Evolutionary conservation across 1,284 basidiomycete species (phyloP).

Genomic region (Ceratobasidium theobromae): DNA sequence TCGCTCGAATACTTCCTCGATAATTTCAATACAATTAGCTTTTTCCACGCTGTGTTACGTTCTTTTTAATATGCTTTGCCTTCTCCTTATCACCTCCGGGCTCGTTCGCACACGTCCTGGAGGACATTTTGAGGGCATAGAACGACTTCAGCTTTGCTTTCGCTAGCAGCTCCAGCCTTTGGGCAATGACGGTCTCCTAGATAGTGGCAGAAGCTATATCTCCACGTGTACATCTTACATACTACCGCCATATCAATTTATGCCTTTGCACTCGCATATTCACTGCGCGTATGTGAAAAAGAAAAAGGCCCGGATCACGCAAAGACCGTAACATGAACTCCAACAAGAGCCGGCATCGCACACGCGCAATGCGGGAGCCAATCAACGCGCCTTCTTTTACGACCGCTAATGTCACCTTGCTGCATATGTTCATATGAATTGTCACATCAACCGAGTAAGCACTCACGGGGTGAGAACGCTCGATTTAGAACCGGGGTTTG

Average conservation of each 20-base stretch:
- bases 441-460: not conserved
- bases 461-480: not conserved
- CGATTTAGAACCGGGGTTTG: too few relatives aligned
- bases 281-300: not conserved
- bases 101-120: constrained; percentile 21
- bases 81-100: constrained; percentile 26
- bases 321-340: too few relatives aligned
- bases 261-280: not conserved
- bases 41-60: not conserved
- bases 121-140: constrained; percentile 41
- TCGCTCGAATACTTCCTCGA: not conserved
- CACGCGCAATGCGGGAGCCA: not conserved
- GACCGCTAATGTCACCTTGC: not conserved
- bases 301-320: too few relatives aligned
- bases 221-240: not conserved
- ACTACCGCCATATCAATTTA: not conserved
- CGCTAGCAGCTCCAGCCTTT: constrained; percentile 52
- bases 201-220: constrained; percentile 61
- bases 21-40: not conserved
- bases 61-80: not conserved
- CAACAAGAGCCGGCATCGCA: too few relatives aligned
- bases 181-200: constrained; percentile 60
- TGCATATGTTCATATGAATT: not conserved
- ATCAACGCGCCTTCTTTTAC: not conserved
- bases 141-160: constrained; percentile 47